Base-by-base conservation (phyloP, 306 rosid genomes). In the Dicorynia guianensis region DNA sequence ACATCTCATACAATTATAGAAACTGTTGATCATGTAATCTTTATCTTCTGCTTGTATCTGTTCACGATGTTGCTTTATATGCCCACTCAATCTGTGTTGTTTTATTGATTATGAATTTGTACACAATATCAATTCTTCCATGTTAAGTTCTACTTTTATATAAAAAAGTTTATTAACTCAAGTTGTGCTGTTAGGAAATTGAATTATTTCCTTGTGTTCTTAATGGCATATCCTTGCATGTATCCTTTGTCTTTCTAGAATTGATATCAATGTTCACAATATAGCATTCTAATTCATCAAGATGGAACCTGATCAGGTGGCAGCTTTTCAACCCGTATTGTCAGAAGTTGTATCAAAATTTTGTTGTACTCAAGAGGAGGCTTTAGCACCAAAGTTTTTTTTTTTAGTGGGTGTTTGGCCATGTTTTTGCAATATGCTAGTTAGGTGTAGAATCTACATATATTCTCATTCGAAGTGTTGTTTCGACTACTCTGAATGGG, bases 161-260 rank as follows among this genome's bases (percentile, higher is more conserved):
- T 0, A 11, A 13, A 14, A 7, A 1, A 8, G 11, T 5, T 19
- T 30, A 14, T 55, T 17, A 56, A 42, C 69, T 50, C 5, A n/a
- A 14, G 47, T 55, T 72, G 60, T 80, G 52, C 52, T 61, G 67
- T n/a, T 25, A 42, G 44, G 50, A 56, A 19, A 66, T 60, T 66
- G 76, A 74, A 72, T 75, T 69, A 80, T 76, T 76, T 80, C 81
- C 82, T 71, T 48, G 76, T 65, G 80, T 62, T 69, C 81, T 64
- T 54, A 55, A 10, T 36, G 55, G 66, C 30, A 78, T 76, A 61
- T 65, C 70, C 72, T 63, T 33, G 72, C 83, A n/a, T 11, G 47
- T 40, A 55, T 77, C 69, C 80, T 80, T 82, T 83, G 76, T 46
- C 64, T 68, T 79, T 77, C 69, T 74, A 82, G 91, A 81, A 77